Percentiles rank a stretch among this genome's conserved stretches.
These are phyloP conservation scores for Ambrosiella cleistominuta DNA, from an alignment of 2,329 filamentous ascomycete genomes.

Conservation along the genomic window DNA sequence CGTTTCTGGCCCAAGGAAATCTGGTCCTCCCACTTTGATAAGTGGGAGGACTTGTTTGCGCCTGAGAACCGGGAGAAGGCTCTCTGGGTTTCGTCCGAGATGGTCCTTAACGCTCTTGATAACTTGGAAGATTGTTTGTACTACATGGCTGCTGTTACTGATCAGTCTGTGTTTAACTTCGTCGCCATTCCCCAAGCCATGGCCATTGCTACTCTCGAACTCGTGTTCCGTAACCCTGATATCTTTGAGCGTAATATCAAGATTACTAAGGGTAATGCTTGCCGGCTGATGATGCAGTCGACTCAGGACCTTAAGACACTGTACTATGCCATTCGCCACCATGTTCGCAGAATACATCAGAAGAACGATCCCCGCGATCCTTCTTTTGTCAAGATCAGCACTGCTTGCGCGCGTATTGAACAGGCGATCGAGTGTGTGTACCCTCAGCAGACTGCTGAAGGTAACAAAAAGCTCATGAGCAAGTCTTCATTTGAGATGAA, in stretches of 20 bases:
- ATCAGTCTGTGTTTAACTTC: conserved; percentile 98
- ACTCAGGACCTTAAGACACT: conserved; percentile 75
- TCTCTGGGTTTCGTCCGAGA: conserved; percentile 73
- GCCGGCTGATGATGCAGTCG: conserved; percentile 76
- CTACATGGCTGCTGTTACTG: conserved; percentile 85
- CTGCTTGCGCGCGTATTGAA: conserved; percentile 74
- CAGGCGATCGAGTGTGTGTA: conserved; percentile 91
- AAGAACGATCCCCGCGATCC: conserved; percentile 92
- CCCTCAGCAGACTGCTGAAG: conserved; percentile 60
- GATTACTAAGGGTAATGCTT: conserved; percentile 89
- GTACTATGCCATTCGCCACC: conserved; percentile 65
- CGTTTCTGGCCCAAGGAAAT: conserved; percentile 93
- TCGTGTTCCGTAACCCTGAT: conserved; percentile 77
- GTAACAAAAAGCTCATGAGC: conserved; percentile 25
- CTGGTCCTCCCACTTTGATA: conserved; percentile 86
- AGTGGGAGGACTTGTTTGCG: conserved; percentile 80
- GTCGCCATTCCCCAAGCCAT: conserved; percentile 91
- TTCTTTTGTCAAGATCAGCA: conserved; percentile 80
- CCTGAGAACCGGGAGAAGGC: conserved; percentile 61
- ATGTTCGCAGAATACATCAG: conserved; percentile 65
- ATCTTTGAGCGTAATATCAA: conserved; percentile 84
- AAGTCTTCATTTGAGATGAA: conserved; percentile 32
- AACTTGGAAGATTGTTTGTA: conserved; percentile 89
- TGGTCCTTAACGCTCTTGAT: conserved; percentile 78
- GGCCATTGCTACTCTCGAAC: conserved; percentile 88